phyloP scores from a whole-genome alignment of 2,329 filamentous ascomycete genomes.

The Pseudogymnoascus sp. region DNA sequence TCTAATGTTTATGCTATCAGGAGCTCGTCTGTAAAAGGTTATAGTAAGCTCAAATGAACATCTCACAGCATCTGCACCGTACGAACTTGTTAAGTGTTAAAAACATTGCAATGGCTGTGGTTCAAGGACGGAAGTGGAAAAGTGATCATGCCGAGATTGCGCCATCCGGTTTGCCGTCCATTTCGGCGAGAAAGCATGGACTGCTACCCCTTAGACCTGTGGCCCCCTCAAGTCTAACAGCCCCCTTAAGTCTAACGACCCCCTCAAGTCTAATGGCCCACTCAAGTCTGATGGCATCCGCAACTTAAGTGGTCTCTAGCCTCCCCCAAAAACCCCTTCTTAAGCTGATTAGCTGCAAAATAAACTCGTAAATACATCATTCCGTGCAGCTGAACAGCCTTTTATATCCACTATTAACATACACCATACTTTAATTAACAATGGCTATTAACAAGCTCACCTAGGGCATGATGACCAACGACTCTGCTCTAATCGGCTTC shows the following conservation, averaged over 20 bases:
- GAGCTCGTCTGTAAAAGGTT: no score
- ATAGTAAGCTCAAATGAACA: no score
- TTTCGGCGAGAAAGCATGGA: background rate
- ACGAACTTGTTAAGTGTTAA: no score
- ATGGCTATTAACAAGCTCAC: background rate
- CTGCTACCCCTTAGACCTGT: no score
- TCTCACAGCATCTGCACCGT: no score
- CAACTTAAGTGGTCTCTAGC: background rate
- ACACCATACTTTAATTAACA: no score
- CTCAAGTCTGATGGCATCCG: background rate
- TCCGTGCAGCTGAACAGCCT: background rate
- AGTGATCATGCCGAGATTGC: no score
- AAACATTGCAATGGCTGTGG: no score
- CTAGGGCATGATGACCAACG: background rate
- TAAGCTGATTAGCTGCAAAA: background rate
- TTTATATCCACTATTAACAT: background rate
- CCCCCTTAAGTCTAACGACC: background rate
- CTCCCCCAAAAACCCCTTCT: background rate
- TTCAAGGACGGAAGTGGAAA: no score
- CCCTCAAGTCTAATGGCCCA: background rate
- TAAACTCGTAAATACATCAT: background rate
- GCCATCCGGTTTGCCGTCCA: no score
- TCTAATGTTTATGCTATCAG: no score
- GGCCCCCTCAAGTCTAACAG: no score
- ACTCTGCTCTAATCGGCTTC: background rate